These are phyloP conservation scores for Vitis rotundifolia DNA, from an alignment of 164 flowering plant species.

Conservation along the genomic window DNA sequence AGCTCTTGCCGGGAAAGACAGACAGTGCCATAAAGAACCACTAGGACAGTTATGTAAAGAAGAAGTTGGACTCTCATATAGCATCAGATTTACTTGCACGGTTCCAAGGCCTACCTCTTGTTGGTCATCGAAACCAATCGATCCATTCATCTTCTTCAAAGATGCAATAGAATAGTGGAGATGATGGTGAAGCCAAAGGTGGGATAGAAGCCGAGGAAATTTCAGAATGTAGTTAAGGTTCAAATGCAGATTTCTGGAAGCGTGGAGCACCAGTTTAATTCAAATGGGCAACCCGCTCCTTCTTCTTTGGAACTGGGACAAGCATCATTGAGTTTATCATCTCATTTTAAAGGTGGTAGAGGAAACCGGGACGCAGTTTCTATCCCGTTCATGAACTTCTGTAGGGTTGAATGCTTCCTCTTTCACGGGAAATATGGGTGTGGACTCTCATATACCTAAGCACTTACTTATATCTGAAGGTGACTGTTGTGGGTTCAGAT, in stretches of 20 bases:
- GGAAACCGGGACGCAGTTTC: slow-evolving; percentile 27
- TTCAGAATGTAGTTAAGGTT: slow-evolving; percentile 78
- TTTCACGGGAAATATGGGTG: slow-evolving; percentile 21
- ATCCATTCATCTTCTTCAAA: slow-evolving; percentile 45
- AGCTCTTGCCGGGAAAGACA: slow-evolving; percentile 40
- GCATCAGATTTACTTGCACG: slow-evolving; percentile 81
- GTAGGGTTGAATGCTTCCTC: slow-evolving; percentile 24
- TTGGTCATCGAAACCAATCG: slow-evolving; percentile 38
- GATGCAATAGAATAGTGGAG: slow-evolving; percentile 47
- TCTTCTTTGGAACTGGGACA: slow-evolving; percentile 33
- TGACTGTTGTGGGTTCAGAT: slow-evolving; percentile 29
- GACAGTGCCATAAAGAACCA: slow-evolving; percentile 99
- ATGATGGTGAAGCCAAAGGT: slow-evolving; percentile 40
- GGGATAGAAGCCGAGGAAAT: slow-evolving; percentile 54
- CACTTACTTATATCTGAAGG: slow-evolving; percentile 36
- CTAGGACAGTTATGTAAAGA: slow-evolving; percentile 96
- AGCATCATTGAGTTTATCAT: slow-evolving; percentile 31
- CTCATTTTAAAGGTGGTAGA: slow-evolving; percentile 22
- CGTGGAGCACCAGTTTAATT: slow-evolving; percentile 20
- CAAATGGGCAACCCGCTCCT: slow-evolving; percentile 32
- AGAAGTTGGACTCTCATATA: slow-evolving; percentile 80
- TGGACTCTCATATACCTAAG: slow-evolving; percentile 30
- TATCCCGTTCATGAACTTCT: slow-evolving; percentile 27
- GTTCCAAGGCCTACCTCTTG: slow-evolving; percentile 49
- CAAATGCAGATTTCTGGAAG: slow-evolving; percentile 11